Evolutionary conservation across 1,139 yeast species (phyloP).

Genomic region (Hyphopichia khmerensis): DNA sequence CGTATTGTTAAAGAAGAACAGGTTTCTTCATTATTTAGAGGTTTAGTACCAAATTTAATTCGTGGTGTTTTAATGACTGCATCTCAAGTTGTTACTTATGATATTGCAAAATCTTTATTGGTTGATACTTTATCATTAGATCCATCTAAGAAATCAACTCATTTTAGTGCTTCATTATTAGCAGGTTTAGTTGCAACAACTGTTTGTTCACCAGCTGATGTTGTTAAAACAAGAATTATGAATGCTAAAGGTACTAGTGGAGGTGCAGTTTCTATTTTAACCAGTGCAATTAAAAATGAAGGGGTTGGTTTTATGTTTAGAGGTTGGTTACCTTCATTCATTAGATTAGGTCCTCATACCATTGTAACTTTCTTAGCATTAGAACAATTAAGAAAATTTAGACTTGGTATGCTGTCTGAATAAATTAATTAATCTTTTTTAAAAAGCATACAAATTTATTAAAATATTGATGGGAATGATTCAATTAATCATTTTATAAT

Average conservation of each 20-base stretch:
- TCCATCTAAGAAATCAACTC: slow-evolving; percentile 65
- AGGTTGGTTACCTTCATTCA: slow-evolving; percentile 89
- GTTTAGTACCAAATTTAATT: slow-evolving; percentile 72
- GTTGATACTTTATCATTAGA: slow-evolving; percentile 53
- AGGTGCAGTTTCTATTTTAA: slow-evolving; percentile 52
- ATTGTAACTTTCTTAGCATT: slow-evolving; percentile 79
- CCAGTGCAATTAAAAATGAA: slow-evolving; percentile 60
- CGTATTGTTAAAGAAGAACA: slow-evolving; percentile 67
- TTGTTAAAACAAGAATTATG: slow-evolving; percentile 86
- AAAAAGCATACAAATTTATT: too few species aligned
- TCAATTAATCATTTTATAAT: neutral
- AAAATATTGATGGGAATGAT: too few species aligned
- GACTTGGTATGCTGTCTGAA: slow-evolving; percentile 43
- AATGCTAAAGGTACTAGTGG: slow-evolving; percentile 53
- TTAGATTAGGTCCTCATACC: slow-evolving; percentile 87
- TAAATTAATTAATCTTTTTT: neutral
- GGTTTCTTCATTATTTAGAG: slow-evolving; percentile 61
- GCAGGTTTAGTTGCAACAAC: slow-evolving; percentile 91
- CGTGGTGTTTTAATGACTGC: slow-evolving; percentile 90
- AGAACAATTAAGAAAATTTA: slow-evolving; percentile 68
- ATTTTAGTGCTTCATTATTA: slow-evolving; percentile 70
- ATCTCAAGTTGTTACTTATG: slow-evolving; percentile 87
- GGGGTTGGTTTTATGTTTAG: slow-evolving; percentile 80
- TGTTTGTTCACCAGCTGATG: slow-evolving; percentile 90
- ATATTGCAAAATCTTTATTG: slow-evolving; percentile 64